Evolutionary conservation across 164 flowering plant genomes (phyloP), one percentile per base, ranked within the genome.

Genomic region (Nymphaea colorata): DNA sequence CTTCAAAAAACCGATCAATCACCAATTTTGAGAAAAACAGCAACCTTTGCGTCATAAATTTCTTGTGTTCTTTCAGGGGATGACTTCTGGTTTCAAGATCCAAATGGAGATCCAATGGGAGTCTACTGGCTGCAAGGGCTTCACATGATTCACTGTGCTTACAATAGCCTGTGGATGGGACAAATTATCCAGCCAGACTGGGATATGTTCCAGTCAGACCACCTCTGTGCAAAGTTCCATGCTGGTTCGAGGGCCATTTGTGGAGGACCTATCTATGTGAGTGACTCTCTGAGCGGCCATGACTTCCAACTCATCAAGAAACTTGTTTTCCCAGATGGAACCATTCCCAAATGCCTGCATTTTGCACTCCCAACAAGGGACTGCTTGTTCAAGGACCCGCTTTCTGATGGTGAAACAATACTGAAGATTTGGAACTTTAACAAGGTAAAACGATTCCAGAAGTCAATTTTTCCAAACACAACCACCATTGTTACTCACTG

Each of bases 191-290:
- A 86, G 41, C 96, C 93, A 1, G 98, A 92, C 74, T 92, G 96
- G 98, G 98, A 90, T 69, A 92, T 92, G 98, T 92, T 92, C 73
- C 98, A 90, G 68, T 88, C 95, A 0, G 88, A 88, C 67, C 98
- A 93, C 68, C 36, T 55, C 0, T 85, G 91, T 65, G 96, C 98
- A 1, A 83, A 85, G 62, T 93, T 80, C 67, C 96, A 90, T 53
- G 93, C 96, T 8, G 95, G 85, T 2, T 90, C 96, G 1, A 72
- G 98, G 62, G 96, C 96, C 67, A 88, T 93, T 68, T 88, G 90
- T 68, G 98, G 96, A 2, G 91, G 96, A 4, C 93, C 95, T 0
- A 79, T 93, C 25, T 93, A 88, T 64, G 83, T 93, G 4, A 90
- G 98, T 64, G 96, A 93, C 74, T 75, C 87, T 0, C 77, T 90